These are phyloP conservation scores for Nannizzia gypsea DNA, from an alignment of 2,329 filamentous ascomycete species.

Conservation along the genomic window DNA sequence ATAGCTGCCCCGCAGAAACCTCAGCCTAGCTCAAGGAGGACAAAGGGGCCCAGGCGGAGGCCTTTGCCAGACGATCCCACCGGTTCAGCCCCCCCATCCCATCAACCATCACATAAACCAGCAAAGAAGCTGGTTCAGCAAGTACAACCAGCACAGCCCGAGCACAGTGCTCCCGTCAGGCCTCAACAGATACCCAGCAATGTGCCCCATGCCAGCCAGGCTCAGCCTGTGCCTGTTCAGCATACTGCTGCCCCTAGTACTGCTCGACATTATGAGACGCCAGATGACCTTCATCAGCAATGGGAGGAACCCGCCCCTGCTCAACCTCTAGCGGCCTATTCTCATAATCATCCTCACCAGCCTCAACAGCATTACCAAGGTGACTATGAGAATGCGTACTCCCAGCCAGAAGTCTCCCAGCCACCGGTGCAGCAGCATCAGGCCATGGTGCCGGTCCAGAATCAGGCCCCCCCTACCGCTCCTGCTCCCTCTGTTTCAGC, in stretches of 20 bases:
- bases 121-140: neutral
- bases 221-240: slow-evolving; percentile 22
- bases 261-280: slow-evolving; percentile 21
- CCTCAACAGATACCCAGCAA: slow-evolving; percentile 1
- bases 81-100: slow-evolving; percentile 34
- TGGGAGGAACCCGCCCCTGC: slow-evolving; percentile 5
- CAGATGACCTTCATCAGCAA: slow-evolving; percentile 17
- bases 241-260: slow-evolving; percentile 21
- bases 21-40: slow-evolving; percentile 39
- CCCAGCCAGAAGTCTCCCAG: slow-evolving; percentile 3
- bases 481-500: neutral
- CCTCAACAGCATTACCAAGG: slow-evolving; percentile 7
- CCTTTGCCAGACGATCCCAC: slow-evolving; percentile 73
- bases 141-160: neutral
- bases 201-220: neutral
- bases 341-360: neutral
- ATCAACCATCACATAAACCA: neutral
- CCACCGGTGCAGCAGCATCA: neutral
- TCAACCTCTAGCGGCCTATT: neutral
- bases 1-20: slow-evolving; percentile 2
- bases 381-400: slow-evolving; percentile 2
- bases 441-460: neutral
- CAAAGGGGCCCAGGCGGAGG: slow-evolving; percentile 62
- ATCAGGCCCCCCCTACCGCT: neutral
- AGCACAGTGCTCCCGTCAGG: neutral